Evolutionary conservation across 31 red algal genomes (phyloP).

Genomic region (Endocladia muricata): DNA sequence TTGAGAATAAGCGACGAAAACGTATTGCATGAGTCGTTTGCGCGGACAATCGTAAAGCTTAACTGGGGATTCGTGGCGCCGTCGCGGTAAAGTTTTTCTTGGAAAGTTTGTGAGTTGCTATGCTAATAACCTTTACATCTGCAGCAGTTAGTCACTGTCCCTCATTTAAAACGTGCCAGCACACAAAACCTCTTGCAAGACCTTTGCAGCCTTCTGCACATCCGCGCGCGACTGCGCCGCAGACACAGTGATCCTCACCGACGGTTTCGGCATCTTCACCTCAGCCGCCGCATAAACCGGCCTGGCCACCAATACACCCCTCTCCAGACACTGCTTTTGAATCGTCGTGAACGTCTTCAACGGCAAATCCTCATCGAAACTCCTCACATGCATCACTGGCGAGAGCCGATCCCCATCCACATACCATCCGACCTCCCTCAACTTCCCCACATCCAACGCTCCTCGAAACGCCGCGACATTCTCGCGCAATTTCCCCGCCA

Average conservation of each 20-base stretch:
- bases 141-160: no score
- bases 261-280: conserved; percentile 13
- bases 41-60: no score
- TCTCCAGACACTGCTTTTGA: conserved; percentile 53
- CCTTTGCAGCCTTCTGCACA: conserved; percentile 31
- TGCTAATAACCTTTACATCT: no score
- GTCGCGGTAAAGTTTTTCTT: no score
- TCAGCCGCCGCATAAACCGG: conserved; percentile 40
- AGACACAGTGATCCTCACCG: conserved; percentile 25
- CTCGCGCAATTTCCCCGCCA: conserved; percentile 28
- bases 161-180: not conserved
- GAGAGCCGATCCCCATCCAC: conserved; percentile 61
- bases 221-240: not conserved
- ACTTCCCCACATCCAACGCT: not conserved
- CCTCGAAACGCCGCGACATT: conserved; percentile 46
- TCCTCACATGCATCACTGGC: conserved; percentile 50
- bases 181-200: conserved; percentile 8
- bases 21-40: no score
- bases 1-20: no score
- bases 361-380: conserved; percentile 10
- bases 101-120: no score
- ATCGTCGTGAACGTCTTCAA: conserved; percentile 21
- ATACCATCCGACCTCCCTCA: conserved; percentile 43
- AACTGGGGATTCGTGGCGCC: no score
- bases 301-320: conserved; percentile 55